Base-by-base conservation (phyloP, 1,284 basidiomycete species). In the Boletus smithii region DNA sequence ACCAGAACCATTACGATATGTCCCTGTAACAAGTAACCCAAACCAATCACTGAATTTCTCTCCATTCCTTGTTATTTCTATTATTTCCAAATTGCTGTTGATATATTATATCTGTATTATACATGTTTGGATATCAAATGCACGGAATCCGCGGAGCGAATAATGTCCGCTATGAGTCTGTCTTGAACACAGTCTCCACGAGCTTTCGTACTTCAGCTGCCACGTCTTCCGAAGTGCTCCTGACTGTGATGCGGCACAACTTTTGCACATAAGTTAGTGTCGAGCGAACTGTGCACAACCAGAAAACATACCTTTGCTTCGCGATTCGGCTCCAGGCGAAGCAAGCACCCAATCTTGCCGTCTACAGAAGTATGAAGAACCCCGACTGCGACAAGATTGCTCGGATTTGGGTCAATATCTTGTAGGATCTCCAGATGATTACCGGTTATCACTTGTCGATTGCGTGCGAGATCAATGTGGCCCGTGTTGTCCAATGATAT, bases 141-240 rank as follows among this genome's bases (percentile, higher is more conserved):
- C 42, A 47, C 14, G 51, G 34, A 34, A 35, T 33, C 14, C 10
- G 27, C 32, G 22, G 29, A 34, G 24, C 46, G 34, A 22, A 24
- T 17, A n/a, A 46, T 26, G 34, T 8, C 29, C 32, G n/a, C 44
- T 36, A 61, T 32, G 49, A 46, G 9, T 68, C 54, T 53, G 56
- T 54, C 51, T 67, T 69, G 46, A 88, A 65, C 17, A 76, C 74
- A 60, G 74, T 81, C 59, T 84, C 79, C 49, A 90, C 57, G 49
- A 87, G 69, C 60, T 76, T 78, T 63, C 92, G 78, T 38, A 95
- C 78, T 69, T 94, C 90, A 2, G 74, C 67, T 31, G 94, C 93
- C 8, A 97, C 93, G 29, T 86, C 78, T 66, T 95, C 95, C 48
- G 95, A 97, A 2, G 97, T 98, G 61, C 94, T 95, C 60, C 97